Conservation (phyloP, 306 rosid species). For the Pyrus communis region DNA sequence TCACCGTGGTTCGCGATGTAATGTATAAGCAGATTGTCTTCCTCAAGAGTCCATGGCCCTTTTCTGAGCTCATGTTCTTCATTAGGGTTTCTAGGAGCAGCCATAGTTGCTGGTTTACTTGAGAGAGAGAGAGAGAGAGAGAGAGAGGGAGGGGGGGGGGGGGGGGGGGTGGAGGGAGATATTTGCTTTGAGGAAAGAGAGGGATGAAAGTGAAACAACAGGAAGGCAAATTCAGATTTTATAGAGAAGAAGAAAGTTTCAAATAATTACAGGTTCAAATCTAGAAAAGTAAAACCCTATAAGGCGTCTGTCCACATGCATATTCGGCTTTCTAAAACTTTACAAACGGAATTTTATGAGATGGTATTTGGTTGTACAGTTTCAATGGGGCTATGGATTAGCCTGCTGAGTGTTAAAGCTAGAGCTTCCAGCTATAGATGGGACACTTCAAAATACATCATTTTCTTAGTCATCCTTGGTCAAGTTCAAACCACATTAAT, state of each 20-base stretch:
- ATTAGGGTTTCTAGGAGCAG: slow-evolving; percentile 31
- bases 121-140: not conserved
- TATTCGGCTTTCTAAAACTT: slow-evolving; percentile 14
- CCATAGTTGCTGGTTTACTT: slow-evolving; percentile 34
- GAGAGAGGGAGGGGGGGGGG: not conserved
- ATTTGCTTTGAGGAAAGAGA: not conserved
- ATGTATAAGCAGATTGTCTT: slow-evolving; percentile 77
- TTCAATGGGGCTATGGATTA: slow-evolving; percentile 19
- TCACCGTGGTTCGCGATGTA: slow-evolving; percentile 80
- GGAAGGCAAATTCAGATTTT: slow-evolving; percentile 9
- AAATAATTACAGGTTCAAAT: not conserved
- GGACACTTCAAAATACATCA: not conserved
- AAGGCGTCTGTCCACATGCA: slow-evolving; percentile 27
- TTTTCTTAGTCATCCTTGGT: slow-evolving; percentile 13
- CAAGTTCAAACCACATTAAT: not conserved
- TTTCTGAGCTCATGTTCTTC: slow-evolving; percentile 52
- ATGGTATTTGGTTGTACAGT: slow-evolving; percentile 26
- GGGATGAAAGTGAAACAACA: slow-evolving; percentile 14
- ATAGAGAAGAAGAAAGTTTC: slow-evolving; percentile 19
- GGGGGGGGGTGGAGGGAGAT: no score
- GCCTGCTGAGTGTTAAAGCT: slow-evolving; percentile 21
- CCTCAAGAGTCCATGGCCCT: slow-evolving; percentile 98
- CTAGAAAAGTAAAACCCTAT: slow-evolving; percentile 11
- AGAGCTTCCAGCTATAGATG: not conserved
- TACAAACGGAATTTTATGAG: slow-evolving; percentile 26